These are phyloP conservation scores for Pilobolus umbonatus DNA, from an alignment of 192 early-diverging fungal genomes.

Conservation along the genomic window DNA sequence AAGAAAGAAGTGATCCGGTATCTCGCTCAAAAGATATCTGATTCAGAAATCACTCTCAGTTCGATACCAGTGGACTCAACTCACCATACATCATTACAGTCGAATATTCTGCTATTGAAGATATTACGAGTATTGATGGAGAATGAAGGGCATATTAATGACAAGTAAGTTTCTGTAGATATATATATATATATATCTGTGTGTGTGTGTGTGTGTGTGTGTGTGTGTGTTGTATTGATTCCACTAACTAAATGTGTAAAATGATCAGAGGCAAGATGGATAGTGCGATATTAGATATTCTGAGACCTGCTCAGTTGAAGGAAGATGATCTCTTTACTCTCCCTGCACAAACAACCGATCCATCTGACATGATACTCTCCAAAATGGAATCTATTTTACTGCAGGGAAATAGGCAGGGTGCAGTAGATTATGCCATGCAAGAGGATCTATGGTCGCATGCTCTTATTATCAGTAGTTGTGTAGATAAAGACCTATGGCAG, in stretches of 20 bases:
- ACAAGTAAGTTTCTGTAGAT: constrained; percentile 36
- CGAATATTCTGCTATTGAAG: constrained; percentile 49
- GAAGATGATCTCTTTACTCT: constrained; percentile 33
- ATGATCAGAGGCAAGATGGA: constrained; percentile 38
- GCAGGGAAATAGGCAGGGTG: constrained; percentile 49
- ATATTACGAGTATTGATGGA: constrained; percentile 62
- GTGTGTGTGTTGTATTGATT: no score
- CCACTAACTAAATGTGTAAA: no score
- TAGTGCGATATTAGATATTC: constrained; percentile 40
- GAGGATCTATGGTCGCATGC: constrained; percentile 82
- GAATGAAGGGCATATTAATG: constrained; percentile 54
- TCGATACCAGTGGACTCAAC: background rate
- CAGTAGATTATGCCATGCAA: constrained; percentile 44
- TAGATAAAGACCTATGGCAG: constrained; percentile 78
- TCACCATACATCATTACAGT: constrained; percentile 5
- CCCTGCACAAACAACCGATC: constrained; percentile 24
- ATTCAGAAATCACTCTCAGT: constrained; percentile 5
- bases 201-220: no score
- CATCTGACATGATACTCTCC: constrained; percentile 37
- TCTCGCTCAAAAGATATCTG: constrained; percentile 33
- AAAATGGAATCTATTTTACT: constrained; percentile 59
- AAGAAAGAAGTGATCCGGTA: constrained; percentile 42
- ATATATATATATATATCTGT: background rate
- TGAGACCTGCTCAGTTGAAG: constrained; percentile 20
- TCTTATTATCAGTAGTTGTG: constrained; percentile 82